Evolutionary conservation across 352 stramenopile species (phyloP).

Genomic region (Phytophthora hibernalis): DNA sequence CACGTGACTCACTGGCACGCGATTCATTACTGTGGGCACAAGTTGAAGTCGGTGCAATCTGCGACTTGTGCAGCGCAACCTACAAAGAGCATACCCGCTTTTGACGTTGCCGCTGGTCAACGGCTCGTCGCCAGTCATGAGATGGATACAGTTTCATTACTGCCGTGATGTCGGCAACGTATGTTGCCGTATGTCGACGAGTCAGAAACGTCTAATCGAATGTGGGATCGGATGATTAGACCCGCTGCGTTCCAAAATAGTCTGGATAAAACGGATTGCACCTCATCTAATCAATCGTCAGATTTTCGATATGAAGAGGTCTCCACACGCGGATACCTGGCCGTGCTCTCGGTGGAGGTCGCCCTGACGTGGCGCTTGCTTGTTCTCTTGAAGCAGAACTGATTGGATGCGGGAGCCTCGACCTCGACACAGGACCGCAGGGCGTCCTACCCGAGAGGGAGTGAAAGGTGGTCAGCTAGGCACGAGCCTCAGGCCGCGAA

Average conservation of each 20-base stretch:
- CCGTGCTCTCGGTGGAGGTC: too few species aligned
- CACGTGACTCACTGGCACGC: neutral
- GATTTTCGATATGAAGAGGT: conserved; percentile 4
- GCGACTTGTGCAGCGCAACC: conserved; percentile 19
- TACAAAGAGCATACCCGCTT: conserved; percentile 24
- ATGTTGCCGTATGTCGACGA: conserved; percentile 19
- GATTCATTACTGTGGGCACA: neutral
- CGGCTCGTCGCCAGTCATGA: conserved; percentile 14
- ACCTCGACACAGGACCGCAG: conserved; percentile 14
- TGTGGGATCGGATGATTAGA: conserved; percentile 11
- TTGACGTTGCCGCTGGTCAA: too few species aligned
- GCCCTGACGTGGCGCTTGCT: neutral
- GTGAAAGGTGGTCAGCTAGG: neutral
- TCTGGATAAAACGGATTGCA: neutral
- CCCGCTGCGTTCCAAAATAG: neutral
- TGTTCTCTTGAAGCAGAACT: conserved; percentile 12
- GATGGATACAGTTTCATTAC: conserved; percentile 37
- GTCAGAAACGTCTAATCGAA: conserved; percentile 21
- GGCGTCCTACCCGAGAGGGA: neutral
- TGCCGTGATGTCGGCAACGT: conserved; percentile 11
- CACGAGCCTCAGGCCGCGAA: neutral
- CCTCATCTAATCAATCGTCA: neutral
- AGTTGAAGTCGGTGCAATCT: neutral
- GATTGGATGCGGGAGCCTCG: conserved; percentile 8
- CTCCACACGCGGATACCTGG: too few species aligned